Conservation (phyloP, 805 yeast genomes). For the Saccharomycopsis olivae region DNA sequence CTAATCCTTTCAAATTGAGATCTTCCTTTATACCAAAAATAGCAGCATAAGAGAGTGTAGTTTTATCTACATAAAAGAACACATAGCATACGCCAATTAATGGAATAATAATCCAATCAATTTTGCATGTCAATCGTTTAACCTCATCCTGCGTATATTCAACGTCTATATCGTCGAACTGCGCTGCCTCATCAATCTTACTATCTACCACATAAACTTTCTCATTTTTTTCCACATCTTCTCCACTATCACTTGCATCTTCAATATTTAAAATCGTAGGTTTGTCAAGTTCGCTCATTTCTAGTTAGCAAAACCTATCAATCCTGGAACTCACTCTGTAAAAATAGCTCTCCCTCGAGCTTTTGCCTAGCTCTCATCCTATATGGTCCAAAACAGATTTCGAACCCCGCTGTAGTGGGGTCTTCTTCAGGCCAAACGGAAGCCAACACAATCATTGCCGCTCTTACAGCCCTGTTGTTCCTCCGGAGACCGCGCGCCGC, state of each 20-base stretch:
- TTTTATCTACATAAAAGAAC: constrained; percentile 34
- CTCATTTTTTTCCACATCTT: neutral
- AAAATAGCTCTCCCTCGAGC: no score
- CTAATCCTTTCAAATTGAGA: constrained; percentile 29
- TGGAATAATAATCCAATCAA: constrained; percentile 31
- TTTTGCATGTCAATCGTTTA: constrained; percentile 28
- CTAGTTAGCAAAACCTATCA: no score
- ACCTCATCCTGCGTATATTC: constrained; percentile 32
- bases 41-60: constrained; percentile 33
- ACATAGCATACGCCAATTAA: constrained; percentile 28
- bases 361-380: no score
- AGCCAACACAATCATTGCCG: no score
- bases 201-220: neutral
- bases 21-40: constrained; percentile 34
- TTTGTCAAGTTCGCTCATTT: neutral
- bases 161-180: constrained; percentile 6
- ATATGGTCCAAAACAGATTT: no score
- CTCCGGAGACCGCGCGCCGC: no score
- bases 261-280: neutral
- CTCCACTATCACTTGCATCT: neutral
- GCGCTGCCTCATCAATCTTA: constrained; percentile 9
- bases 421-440: no score
- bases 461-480: no score
- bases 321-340: no score
- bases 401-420: no score